A percentile compares a stretch with the other conserved stretches of the same genome.
These are phyloP conservation scores for Barbatosphaeria neglecta DNA, from an alignment of 495 filamentous ascomycete species.

Conservation along the genomic window DNA sequence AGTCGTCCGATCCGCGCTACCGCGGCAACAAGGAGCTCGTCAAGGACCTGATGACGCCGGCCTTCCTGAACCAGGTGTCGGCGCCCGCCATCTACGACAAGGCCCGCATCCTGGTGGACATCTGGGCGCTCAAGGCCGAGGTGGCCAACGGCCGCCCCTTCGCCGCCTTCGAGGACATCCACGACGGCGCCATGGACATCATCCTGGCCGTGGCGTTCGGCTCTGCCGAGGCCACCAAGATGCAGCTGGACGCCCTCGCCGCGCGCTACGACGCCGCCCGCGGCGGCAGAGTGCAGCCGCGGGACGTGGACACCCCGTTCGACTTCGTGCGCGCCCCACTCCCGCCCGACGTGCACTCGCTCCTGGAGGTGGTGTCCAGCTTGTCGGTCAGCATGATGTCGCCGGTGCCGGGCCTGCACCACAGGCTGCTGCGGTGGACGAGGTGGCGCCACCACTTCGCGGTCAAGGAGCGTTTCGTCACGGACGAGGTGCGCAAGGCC, in stretches of 20 bases:
- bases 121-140: constrained; percentile 23
- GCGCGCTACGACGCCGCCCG: neutral
- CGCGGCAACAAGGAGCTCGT: constrained; percentile 21
- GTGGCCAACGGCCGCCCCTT: constrained; percentile 22
- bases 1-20: constrained; percentile 13
- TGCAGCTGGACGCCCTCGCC: constrained; percentile 4
- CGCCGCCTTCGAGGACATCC: constrained; percentile 20
- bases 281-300: neutral
- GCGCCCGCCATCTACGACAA: constrained; percentile 19
- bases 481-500: constrained; percentile 7
- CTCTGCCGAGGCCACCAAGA: constrained; percentile 4
- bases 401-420: constrained; percentile 4
- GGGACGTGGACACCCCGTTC: constrained; percentile 8
- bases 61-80: constrained; percentile 22
- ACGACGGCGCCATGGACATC: constrained; percentile 19
- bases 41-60: constrained; percentile 27
- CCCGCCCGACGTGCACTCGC: neutral
- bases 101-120: constrained; percentile 13
- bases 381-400: neutral
- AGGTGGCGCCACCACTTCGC: neutral
- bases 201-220: constrained; percentile 23
- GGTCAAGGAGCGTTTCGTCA: constrained; percentile 9
- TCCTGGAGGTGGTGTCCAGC: neutral
- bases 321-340: neutral
- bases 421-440: constrained; percentile 3